These are phyloP conservation scores for Carallia pectinifolia DNA, from an alignment of 345 rosid genomes.

Conservation along the genomic window DNA sequence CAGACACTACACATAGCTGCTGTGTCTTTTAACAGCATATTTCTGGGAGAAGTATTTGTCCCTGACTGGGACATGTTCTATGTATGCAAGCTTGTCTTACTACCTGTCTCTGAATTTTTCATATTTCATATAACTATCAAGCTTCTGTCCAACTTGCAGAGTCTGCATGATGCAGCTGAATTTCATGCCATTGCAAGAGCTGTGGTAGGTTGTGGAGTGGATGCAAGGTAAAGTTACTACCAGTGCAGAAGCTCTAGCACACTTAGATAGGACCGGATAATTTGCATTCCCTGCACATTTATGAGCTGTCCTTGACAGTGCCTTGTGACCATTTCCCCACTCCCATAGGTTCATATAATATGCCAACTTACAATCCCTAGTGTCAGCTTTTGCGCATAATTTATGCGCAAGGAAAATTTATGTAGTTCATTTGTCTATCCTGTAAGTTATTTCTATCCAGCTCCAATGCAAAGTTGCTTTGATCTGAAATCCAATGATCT, in stretches of 20 bases:
- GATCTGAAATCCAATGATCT: not conserved
- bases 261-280: no score
- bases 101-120: not conserved
- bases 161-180: slow-evolving; percentile 60
- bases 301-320: no score
- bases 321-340: no score
- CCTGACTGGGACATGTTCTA: slow-evolving; percentile 71
- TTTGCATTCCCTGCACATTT: no score
- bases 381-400: not conserved
- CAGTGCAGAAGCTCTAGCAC: no score
- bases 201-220: slow-evolving; percentile 57
- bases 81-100: slow-evolving; percentile 23
- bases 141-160: slow-evolving; percentile 29
- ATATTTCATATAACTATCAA: not conserved
- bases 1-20: slow-evolving; percentile 56
- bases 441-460: not conserved
- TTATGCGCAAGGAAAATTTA: not conserved
- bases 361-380: no score
- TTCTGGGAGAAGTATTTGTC: slow-evolving; percentile 58
- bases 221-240: slow-evolving; percentile 36
- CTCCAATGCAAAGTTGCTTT: not conserved
- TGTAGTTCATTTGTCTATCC: no score
- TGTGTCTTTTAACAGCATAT: slow-evolving; percentile 53
- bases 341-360: no score
- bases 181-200: slow-evolving; percentile 58